Percentiles rank a stretch among this genome's conserved stretches.
Conservation (phyloP, 306 rosid genomes). For the Ochetophila trinervis region DNA sequence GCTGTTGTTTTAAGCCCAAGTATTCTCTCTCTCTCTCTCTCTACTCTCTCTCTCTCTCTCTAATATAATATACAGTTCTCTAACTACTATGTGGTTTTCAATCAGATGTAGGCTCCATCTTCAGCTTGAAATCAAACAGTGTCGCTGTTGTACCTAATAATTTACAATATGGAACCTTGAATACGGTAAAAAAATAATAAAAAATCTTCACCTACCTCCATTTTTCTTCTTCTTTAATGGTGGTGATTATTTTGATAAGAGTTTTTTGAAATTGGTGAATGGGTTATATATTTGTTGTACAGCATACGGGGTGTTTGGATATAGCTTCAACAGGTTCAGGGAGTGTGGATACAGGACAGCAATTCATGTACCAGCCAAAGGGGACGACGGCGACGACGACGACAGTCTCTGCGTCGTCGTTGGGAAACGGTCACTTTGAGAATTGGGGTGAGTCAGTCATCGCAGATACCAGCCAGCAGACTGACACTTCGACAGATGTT, state of each 20-base stretch:
- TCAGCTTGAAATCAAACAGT: slow-evolving; percentile 54
- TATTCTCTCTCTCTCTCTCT: slow-evolving; percentile 26
- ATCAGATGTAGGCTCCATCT: slow-evolving; percentile 48
- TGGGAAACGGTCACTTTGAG: slow-evolving; percentile 65
- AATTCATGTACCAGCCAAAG: slow-evolving; percentile 36
- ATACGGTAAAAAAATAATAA: slow-evolving; percentile 42
- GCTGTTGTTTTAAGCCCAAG: slow-evolving; percentile 85
- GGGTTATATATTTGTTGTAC: slow-evolving; percentile 6
- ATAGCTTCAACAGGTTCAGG: slow-evolving; percentile 35
- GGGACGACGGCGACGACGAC: slow-evolving; percentile 24
- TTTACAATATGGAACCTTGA: slow-evolving; percentile 54
- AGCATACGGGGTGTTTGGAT: slow-evolving; percentile 48
- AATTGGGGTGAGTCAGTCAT: slow-evolving; percentile 75
- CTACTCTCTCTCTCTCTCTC: neutral
- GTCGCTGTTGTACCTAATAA: slow-evolving; percentile 41
- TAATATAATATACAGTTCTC: neutral
- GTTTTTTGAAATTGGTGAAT: neutral
- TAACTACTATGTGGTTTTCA: slow-evolving; percentile 14
- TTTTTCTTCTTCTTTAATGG: neutral
- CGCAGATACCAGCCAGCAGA: slow-evolving; percentile 64
- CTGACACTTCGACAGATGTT: slow-evolving; percentile 73
- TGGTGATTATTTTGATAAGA: neutral
- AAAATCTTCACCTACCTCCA: slow-evolving; percentile 1
- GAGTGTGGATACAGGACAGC: slow-evolving; percentile 48
- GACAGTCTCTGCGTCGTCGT: slow-evolving; percentile 29